phyloP scores from a whole-genome alignment of 768 basidiomycete genomes.

The Boletus vermiculosoides region DNA sequence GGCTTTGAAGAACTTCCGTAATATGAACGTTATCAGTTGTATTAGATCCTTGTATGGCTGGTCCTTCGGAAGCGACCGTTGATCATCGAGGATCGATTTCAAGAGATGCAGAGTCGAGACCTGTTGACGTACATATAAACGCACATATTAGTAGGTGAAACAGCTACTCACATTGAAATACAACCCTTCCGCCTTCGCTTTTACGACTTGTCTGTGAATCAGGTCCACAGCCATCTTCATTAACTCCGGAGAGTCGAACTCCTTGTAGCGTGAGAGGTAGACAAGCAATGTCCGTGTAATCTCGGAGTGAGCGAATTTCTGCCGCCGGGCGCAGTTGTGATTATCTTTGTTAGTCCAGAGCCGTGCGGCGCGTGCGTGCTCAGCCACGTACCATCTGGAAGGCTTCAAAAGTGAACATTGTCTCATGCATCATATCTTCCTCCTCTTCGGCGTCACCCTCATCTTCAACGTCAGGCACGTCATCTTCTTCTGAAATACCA shows the following conservation, averaged over 20 bases:
- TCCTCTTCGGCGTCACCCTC: slow-evolving; percentile 56
- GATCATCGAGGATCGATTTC: slow-evolving; percentile 80
- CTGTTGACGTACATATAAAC: slow-evolving; percentile 43
- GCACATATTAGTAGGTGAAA: background rate
- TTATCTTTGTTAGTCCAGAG: slow-evolving; percentile 20
- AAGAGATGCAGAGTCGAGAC: slow-evolving; percentile 89
- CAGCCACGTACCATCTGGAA: slow-evolving; percentile 73
- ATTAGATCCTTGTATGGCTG: slow-evolving; percentile 82
- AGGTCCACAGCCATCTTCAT: slow-evolving; percentile 89
- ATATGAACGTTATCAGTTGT: slow-evolving; percentile 78
- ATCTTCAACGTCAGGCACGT: slow-evolving; percentile 66
- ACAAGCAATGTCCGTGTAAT: slow-evolving; percentile 80
- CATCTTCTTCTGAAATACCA: slow-evolving; percentile 51
- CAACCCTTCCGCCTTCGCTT: slow-evolving; percentile 88
- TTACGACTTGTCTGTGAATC: slow-evolving; percentile 88
- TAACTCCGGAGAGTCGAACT: slow-evolving; percentile 70
- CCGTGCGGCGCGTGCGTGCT: slow-evolving; percentile 16
- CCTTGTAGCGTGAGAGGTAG: slow-evolving; percentile 82
- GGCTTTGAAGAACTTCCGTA: slow-evolving; percentile 93
- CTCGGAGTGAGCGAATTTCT: slow-evolving; percentile 91
- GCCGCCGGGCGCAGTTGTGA: slow-evolving; percentile 18
- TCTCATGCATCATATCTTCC: slow-evolving; percentile 73
- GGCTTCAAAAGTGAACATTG: slow-evolving; percentile 86
- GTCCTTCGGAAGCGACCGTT: slow-evolving; percentile 74
- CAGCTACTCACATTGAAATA: slow-evolving; percentile 80